A percentile compares a stretch with the other conserved stretches of the same genome.
Conservation (phyloP, 2,329 filamentous ascomycete genomes). For the Talaromyces albobiverticillius region DNA sequence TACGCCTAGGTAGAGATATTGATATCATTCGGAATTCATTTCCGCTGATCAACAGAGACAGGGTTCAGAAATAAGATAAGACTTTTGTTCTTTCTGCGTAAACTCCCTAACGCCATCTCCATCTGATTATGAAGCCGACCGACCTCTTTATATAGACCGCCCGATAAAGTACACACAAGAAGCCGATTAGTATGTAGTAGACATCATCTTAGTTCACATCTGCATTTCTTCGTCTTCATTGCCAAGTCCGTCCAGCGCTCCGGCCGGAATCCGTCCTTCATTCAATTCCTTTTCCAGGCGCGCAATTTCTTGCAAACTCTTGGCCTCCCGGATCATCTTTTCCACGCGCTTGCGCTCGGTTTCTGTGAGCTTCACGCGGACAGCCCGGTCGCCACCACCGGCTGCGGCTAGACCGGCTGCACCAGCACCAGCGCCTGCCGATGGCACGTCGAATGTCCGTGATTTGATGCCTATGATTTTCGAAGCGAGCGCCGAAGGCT, state of each 20-base stretch:
- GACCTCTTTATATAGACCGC: conserved; percentile 1
- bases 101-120: conserved; percentile 16
- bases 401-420: too few species aligned
- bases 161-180: conserved; percentile 4
- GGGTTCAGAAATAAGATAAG: not conserved
- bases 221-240: conserved; percentile 35
- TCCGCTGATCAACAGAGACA: not conserved
- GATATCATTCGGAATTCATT: not conserved
- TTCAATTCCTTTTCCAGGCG: conserved; percentile 86
- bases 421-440: conserved; percentile 32
- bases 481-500: conserved; percentile 76
- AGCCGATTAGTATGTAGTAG: not conserved
- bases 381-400: conserved; percentile 57
- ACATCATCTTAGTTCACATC: conserved; percentile 26
- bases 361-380: conserved; percentile 80
- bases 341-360: conserved; percentile 82
- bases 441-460: conserved; percentile 62
- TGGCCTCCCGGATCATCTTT: conserved; percentile 83
- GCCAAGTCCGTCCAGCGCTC: conserved; percentile 39
- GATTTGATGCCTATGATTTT: conserved; percentile 86
- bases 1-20: too few species aligned
- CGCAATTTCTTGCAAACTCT: conserved; percentile 85
- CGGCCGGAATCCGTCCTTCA: conserved; percentile 79
- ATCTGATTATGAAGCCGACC: not conserved
- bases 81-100: conserved; percentile 6